These are phyloP conservation scores for Penicillium vulpinum DNA, from an alignment of 2,329 filamentous ascomycete genomes.

Conservation along the genomic window DNA sequence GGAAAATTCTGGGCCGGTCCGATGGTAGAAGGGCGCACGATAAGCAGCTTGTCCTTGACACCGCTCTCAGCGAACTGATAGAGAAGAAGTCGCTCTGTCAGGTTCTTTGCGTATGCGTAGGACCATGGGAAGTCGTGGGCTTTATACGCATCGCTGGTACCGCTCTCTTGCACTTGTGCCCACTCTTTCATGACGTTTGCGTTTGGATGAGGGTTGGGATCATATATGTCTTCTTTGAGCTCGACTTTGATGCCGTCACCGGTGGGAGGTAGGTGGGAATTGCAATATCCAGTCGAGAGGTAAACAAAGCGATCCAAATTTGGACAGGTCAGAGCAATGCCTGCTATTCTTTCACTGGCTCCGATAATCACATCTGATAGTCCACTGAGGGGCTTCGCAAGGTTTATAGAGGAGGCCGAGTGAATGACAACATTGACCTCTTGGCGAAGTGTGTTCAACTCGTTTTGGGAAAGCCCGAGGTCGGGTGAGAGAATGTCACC, in stretches of 20 bases:
- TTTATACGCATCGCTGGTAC: conserved; percentile 31
- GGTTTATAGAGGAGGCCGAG: neutral
- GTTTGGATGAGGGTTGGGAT: neutral
- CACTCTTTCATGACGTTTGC: neutral
- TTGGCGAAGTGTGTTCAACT: neutral
- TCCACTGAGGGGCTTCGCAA: neutral
- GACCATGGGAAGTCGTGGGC: conserved; percentile 13
- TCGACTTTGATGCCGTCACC: neutral
- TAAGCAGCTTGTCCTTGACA: neutral
- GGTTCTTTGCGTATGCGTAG: neutral
- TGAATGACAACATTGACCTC: neutral
- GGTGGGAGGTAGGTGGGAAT: neutral
- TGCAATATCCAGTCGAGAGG: neutral
- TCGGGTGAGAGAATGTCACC: neutral
- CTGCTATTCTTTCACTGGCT: neutral
- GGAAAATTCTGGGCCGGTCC: neutral
- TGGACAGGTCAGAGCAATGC: neutral
- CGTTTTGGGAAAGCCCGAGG: neutral
- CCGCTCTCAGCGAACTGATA: neutral
- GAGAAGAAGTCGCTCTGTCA: neutral
- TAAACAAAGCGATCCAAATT: neutral
- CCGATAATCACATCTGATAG: neutral
- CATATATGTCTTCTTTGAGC: neutral
- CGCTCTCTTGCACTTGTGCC: neutral
- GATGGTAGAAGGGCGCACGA: neutral